These are phyloP conservation scores for Epichloe uncinata DNA, from an alignment of 2,329 filamentous ascomycete species.

Conservation along the genomic window DNA sequence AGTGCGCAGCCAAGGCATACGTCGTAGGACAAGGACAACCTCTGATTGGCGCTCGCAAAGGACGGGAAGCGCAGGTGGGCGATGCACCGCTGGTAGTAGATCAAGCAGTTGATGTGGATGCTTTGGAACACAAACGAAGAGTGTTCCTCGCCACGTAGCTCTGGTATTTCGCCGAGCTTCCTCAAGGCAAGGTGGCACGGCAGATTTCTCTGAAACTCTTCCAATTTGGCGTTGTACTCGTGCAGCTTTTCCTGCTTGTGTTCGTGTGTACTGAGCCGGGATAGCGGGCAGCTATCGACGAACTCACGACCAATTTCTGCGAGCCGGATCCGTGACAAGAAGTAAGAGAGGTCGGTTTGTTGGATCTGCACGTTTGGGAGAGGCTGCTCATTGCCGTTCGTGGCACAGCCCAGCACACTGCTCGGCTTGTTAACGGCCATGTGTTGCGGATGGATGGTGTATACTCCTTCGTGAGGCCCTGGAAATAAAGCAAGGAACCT, in stretches of 20 bases:
- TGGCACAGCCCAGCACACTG: not conserved
- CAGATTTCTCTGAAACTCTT: conserved; percentile 2
- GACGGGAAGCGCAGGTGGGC: conserved; percentile 2
- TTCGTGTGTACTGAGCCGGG: not conserved
- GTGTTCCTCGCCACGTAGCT: not conserved
- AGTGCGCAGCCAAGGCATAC: conserved; percentile 1
- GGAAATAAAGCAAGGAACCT: conserved; percentile 4
- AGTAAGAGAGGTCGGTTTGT: not conserved
- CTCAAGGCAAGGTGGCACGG: not conserved
- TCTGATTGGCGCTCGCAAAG: not conserved
- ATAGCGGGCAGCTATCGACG: conserved; percentile 1
- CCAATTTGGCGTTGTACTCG: conserved; percentile 1
- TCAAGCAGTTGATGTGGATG: conserved; percentile 3
- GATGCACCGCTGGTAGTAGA: conserved; percentile 3
- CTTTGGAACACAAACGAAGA: not conserved
- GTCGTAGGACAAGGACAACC: not conserved
- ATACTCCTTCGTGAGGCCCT: conserved; percentile 2
- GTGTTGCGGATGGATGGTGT: conserved; percentile 4
- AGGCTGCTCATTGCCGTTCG: not conserved
- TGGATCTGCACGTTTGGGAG: not conserved
- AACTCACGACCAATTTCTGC: conserved; percentile 1
- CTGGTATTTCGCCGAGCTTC: not conserved
- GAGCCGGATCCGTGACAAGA: conserved; percentile 1
- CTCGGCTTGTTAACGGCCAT: conserved; percentile 6
- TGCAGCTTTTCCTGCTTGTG: conserved; percentile 1